Evolutionary conservation across 108 stramenopile species (phyloP).

Genomic region (Cyclotella baltica): DNA sequence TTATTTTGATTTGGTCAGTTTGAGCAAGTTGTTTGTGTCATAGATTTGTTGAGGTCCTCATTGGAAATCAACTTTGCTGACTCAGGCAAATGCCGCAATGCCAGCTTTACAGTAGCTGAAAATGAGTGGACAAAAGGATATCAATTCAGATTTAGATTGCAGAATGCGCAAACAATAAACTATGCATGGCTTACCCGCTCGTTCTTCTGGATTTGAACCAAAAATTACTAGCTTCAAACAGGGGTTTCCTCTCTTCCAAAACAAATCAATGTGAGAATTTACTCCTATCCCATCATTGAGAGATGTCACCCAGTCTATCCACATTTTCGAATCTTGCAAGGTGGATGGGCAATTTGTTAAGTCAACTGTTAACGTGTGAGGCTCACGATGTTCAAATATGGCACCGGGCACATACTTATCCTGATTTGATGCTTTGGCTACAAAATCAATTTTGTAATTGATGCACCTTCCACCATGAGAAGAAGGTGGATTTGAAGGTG

Average conservation of each 20-base stretch:
- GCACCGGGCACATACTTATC: constrained; percentile 29
- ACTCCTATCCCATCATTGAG: constrained; percentile 37
- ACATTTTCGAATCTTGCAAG: constrained; percentile 23
- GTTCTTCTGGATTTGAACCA: constrained; percentile 49
- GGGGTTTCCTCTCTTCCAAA: constrained; percentile 41
- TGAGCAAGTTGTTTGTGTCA: no score
- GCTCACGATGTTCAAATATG: constrained; percentile 50
- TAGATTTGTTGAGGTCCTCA: no score
- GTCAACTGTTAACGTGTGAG: constrained; percentile 43
- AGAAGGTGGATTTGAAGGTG: constrained; percentile 14
- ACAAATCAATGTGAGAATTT: constrained; percentile 47
- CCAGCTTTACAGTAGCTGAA: constrained; percentile 41
- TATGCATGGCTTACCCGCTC: constrained; percentile 30
- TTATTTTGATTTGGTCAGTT: no score
- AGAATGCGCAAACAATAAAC: neutral
- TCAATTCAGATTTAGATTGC: neutral
- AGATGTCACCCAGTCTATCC: constrained; percentile 38
- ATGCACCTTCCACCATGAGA: constrained; percentile 36
- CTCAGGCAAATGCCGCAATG: constrained; percentile 39
- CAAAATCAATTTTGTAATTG: constrained; percentile 43
- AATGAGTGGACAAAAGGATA: neutral
- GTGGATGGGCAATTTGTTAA: constrained; percentile 14
- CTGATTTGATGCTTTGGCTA: neutral
- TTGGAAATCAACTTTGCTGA: no score
- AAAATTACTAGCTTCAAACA: constrained; percentile 44